Base-by-base conservation (phyloP, 176 grass and related monocot species). In the Hordeum marinum region DNA sequence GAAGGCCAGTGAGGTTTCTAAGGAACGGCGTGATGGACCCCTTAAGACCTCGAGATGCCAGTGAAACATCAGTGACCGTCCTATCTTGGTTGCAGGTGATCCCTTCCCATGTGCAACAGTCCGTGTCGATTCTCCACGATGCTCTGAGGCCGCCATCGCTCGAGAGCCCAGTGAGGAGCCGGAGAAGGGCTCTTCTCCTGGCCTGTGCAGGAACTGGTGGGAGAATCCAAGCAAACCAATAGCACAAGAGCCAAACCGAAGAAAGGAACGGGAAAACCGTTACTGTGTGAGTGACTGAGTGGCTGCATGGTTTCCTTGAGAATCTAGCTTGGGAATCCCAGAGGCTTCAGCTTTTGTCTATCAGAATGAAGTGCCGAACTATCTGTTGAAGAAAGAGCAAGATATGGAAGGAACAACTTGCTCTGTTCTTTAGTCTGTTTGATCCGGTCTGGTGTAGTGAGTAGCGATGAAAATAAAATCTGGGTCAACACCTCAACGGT, bases 21-120 rank as follows among this genome's bases (percentile, higher is more conserved):
- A 89, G 67, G 17, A 68, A 66, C 1, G 89, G 85, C 20, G 89
- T 80, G 43, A 91, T 84, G 68, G 6, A 6, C 14, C 89, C 89
- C 68, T 63, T 7, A 42, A 91, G 89, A 34, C 68, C 69, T 41
- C 10, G 74, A 21, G 73, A 68, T 32, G 80, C 74, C 32, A 90
- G 79, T 10, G 72, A 87, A 50, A 55, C 46, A 13, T 52, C 0
- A 82, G 42, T 14, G 29, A 83, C 55, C 3, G 1, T 59, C 55
- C 55, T n/a, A 59, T n/a, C 15, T 15, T 5, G 14, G 17, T 7
- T 54, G 48, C 48, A 54, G 17, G 48, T 54, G 48, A 54, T 54
- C 48, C 55, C 55, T n/a, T 59, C 20, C 55, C 55, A 59, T 8
- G 18, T 59, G 55, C 55, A 59, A 17, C 55, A 54, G 48, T 83